phyloP scores from a whole-genome alignment of 2,329 filamentous ascomycete species.

The Fusarium armeniacum region DNA sequence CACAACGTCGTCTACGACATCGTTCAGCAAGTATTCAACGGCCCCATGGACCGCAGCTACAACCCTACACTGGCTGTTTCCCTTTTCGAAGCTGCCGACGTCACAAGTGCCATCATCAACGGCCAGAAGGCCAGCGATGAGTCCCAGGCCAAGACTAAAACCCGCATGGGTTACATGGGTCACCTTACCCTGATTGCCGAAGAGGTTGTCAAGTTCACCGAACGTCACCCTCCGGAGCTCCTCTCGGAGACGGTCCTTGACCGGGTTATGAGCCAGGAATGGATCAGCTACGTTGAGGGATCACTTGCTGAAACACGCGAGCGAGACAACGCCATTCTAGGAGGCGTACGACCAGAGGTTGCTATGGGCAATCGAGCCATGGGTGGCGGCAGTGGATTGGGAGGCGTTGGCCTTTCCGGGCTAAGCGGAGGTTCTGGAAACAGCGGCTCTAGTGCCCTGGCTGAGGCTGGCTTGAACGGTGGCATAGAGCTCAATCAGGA shows the following conservation, averaged over 20 bases:
- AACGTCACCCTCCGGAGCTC: constrained; percentile 89
- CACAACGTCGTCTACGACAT: constrained; percentile 99
- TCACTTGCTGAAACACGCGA: constrained; percentile 93
- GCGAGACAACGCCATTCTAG: constrained; percentile 97
- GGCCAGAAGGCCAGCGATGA: constrained; percentile 90
- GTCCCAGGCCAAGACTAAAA: constrained; percentile 85
- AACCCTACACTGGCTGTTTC: constrained; percentile 92
- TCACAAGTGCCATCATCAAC: constrained; percentile 92
- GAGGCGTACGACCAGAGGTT: constrained; percentile 92
- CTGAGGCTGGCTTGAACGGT: constrained; percentile 85
- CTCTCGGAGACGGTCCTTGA: constrained; percentile 87
- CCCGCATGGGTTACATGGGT: constrained; percentile 97
- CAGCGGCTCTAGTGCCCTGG: constrained; percentile 75
- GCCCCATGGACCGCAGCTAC: constrained; percentile 95
- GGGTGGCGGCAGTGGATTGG: constrained; percentile 62
- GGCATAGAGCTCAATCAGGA: constrained; percentile 77
- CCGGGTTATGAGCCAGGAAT: constrained; percentile 88
- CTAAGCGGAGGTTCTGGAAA: constrained; percentile 56
- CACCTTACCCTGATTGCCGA: constrained; percentile 97
- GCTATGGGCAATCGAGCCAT: constrained; percentile 82
- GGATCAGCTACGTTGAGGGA: constrained; percentile 95
- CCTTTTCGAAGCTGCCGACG: constrained; percentile 89
- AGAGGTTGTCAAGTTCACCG: constrained; percentile 98
- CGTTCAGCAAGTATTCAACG: constrained; percentile 98
- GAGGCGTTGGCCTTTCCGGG: constrained; percentile 64